Evolutionary conservation across 2,329 filamentous ascomycete genomes (phyloP).

Genomic region (Berkeleyomyces rouxiae): DNA sequence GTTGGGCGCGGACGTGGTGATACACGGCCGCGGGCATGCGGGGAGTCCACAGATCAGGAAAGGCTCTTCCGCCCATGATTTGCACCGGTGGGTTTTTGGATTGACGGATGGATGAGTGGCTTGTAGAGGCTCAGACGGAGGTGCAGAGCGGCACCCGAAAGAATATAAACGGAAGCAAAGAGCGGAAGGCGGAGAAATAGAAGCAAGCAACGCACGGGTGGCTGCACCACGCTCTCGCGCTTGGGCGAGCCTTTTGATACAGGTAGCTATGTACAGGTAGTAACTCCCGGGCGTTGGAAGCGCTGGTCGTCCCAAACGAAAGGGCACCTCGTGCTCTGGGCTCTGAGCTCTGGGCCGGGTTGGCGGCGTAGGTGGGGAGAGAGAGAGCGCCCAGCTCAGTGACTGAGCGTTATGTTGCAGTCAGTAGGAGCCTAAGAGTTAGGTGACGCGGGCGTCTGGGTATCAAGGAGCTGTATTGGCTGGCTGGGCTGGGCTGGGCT

Average conservation of each 20-base stretch:
- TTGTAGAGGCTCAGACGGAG: neutral
- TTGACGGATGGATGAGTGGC: neutral
- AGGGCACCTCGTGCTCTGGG: no score
- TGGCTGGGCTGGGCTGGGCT: neutral
- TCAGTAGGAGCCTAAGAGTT: no score
- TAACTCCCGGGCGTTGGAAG: no score
- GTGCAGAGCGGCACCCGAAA: neutral
- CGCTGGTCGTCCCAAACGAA: no score
- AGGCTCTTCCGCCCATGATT: conserved; percentile 13
- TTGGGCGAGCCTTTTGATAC: no score
- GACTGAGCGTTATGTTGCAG: no score
- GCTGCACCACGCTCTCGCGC: no score
- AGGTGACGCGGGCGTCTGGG: no score
- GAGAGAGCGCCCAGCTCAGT: neutral
- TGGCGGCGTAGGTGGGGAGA: neutral
- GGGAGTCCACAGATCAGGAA: conserved; percentile 36
- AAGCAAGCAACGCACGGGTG: neutral
- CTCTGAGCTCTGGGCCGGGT: no score
- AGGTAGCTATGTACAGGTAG: no score
- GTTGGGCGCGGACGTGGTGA: conserved; percentile 28
- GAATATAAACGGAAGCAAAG: neutral
- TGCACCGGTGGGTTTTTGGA: neutral
- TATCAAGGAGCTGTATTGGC: no score
- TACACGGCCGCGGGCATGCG: conserved; percentile 49
- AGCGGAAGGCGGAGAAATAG: neutral